Percentiles rank a stretch among this genome's conserved stretches.
phyloP scores from a whole-genome alignment of 1,139 yeast genomes.

The Zygotorulaspora mrakii region DNA sequence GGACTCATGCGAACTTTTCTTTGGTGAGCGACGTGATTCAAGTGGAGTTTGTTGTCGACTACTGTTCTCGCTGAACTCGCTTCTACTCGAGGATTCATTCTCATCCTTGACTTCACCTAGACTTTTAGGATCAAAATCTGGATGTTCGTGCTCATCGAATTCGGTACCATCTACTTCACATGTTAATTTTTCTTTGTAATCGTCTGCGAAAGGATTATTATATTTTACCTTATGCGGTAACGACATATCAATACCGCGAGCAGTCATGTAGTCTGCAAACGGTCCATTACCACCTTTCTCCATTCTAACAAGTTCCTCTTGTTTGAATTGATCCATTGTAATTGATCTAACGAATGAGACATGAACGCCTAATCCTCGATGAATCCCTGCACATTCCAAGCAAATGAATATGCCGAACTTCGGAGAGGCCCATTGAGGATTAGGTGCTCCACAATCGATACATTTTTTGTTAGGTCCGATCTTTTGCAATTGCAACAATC shows the following conservation, averaged over 20 bases:
- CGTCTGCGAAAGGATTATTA: conserved; percentile 88
- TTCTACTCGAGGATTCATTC: conserved; percentile 27
- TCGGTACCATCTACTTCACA: conserved; percentile 71
- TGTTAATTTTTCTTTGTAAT: conserved; percentile 77
- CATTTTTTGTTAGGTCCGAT: conserved; percentile 81
- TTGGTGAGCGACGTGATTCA: conserved; percentile 41
- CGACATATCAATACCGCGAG: conserved; percentile 66
- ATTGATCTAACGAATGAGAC: conserved; percentile 93
- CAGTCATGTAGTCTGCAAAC: conserved; percentile 62
- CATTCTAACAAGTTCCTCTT: conserved; percentile 86
- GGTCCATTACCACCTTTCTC: conserved; percentile 90
- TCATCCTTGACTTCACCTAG: conserved; percentile 15
- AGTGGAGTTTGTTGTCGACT: conserved; percentile 28
- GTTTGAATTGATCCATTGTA: conserved; percentile 96
- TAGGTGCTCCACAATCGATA: conserved; percentile 91
- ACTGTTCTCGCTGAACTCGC: conserved; percentile 19
- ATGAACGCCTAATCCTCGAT: conserved; percentile 94
- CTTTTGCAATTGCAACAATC: conserved; percentile 74
- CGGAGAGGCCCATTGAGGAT: conserved; percentile 99
- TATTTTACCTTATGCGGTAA: conserved; percentile 72
- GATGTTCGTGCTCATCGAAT: conserved; percentile 64
- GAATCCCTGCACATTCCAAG: conserved; percentile 95
- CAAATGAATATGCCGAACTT: conserved; percentile 96
- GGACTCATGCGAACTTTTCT: conserved; percentile 38
- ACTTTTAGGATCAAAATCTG: conserved; percentile 39